phyloP scores from a whole-genome alignment of 2,329 filamentous ascomycete species.

The Talaromyces rugulosus region DNA sequence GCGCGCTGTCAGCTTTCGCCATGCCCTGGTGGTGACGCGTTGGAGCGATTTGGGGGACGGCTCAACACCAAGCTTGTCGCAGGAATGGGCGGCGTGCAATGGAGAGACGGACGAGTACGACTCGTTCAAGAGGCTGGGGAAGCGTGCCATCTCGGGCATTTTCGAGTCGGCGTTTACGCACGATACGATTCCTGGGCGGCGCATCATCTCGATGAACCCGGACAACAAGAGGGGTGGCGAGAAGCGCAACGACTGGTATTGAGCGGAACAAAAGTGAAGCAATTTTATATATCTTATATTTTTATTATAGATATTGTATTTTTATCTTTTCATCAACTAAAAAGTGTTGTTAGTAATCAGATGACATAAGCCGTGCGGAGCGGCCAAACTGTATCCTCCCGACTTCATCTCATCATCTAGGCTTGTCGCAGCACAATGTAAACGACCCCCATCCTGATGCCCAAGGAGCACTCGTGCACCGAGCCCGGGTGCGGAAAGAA shows the following conservation, averaged over 20 bases:
- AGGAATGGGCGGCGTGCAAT: constrained; percentile 55
- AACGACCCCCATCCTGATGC: constrained; percentile 4
- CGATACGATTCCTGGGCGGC: constrained; percentile 53
- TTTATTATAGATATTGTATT: neutral
- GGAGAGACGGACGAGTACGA: constrained; percentile 44
- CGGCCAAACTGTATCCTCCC: neutral
- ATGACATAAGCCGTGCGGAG: neutral
- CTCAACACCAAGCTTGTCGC: constrained; percentile 40
- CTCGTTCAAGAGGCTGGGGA: constrained; percentile 51
- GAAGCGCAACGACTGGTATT: constrained; percentile 57
- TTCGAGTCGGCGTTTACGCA: constrained; percentile 56
- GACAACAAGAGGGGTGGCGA: constrained; percentile 52
- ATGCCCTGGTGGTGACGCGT: constrained; percentile 57
- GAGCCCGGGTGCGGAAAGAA: constrained; percentile 18
- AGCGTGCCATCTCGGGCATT: constrained; percentile 53
- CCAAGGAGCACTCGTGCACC: constrained; percentile 15
- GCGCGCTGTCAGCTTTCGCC: constrained; percentile 45
- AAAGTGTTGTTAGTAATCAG: neutral
- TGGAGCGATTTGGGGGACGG: constrained; percentile 61
- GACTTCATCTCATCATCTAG: neutral
- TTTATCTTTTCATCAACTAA: neutral
- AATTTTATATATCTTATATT: neutral
- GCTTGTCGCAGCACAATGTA: too few species aligned
- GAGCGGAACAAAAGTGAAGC: constrained; percentile 13
- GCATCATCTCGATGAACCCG: constrained; percentile 57